Percentiles rank a stretch among this genome's conserved stretches.
Conservation (phyloP, 176 grass and related monocot genomes). For the Carex pumila region DNA sequence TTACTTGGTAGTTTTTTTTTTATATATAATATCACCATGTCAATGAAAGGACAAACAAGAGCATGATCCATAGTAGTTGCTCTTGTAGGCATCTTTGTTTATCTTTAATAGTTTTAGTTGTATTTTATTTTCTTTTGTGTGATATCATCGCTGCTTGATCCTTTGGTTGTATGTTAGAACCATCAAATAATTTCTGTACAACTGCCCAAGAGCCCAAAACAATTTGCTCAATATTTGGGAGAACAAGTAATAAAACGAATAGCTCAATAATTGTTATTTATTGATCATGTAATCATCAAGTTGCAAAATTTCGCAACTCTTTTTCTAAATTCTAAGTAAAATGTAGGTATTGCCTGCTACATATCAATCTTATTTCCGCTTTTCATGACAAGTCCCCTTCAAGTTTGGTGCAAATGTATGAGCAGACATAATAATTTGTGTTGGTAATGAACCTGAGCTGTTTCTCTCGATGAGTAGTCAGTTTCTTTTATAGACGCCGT, state of each 20-base stretch:
- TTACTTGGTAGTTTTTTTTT: neutral
- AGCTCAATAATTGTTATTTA: too few relatives aligned
- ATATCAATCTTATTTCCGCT: too few relatives aligned
- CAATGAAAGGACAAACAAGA: neutral
- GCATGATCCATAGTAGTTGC: neutral
- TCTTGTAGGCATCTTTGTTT: neutral
- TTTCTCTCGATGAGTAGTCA: neutral
- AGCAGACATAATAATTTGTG: too few relatives aligned
- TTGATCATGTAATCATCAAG: too few relatives aligned
- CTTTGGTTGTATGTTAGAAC: neutral
- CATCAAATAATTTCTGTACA: neutral
- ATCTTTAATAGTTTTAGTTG: neutral
- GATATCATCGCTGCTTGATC: neutral
- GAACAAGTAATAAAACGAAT: neutral
- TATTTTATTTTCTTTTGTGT: neutral
- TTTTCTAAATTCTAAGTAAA: too few relatives aligned
- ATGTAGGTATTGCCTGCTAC: too few relatives aligned
- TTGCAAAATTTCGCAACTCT: too few relatives aligned
- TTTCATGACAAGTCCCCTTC: too few relatives aligned
- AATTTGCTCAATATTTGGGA: neutral
- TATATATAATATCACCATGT: neutral
- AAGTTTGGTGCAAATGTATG: too few relatives aligned
- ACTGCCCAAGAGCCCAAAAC: neutral
- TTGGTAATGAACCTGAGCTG: too few relatives aligned
- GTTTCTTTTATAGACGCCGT: neutral